These are phyloP conservation scores for Thymus mandschuricus DNA, from an alignment of 257 asterid species.

Conservation along the genomic window DNA sequence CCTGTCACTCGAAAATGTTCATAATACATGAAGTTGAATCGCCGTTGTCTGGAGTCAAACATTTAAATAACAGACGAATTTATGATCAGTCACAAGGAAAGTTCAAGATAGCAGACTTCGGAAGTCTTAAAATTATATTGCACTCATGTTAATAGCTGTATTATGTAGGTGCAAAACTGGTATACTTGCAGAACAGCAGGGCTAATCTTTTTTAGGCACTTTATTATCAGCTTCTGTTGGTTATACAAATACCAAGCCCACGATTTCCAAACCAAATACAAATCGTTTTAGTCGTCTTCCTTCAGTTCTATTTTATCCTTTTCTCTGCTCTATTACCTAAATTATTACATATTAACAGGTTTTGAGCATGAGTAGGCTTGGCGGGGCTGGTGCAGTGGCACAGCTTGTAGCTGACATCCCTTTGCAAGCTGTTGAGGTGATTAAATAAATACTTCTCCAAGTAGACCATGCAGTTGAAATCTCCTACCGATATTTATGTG, in stretches of 20 bases:
- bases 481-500: not conserved
- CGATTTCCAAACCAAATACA: not conserved
- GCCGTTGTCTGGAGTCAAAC: not conserved
- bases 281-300: not conserved
- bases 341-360: conserved; percentile 48
- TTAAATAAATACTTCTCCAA: not conserved
- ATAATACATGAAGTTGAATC: not conserved
- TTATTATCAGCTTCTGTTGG: not conserved
- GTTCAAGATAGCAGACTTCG: no score
- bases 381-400: conserved; percentile 94
- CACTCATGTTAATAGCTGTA: no score
- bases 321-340: conserved; percentile 1
- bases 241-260: conserved; percentile 3
- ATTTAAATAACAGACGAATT: no score
- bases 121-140: no score
- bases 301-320: not conserved
- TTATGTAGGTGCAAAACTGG: no score
- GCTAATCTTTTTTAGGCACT: not conserved
- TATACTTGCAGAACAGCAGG: no score
- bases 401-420: conserved; percentile 91
- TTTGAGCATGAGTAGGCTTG: conserved; percentile 88
- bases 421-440: conserved; percentile 71
- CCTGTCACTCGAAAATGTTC: no score
- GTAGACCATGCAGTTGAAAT: not conserved
- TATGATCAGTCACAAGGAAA: no score